Evolutionary conservation across 306 rosid genomes (phyloP), one percentile per base, ranked within the genome.

Genomic region (Fragaria iinumae): DNA sequence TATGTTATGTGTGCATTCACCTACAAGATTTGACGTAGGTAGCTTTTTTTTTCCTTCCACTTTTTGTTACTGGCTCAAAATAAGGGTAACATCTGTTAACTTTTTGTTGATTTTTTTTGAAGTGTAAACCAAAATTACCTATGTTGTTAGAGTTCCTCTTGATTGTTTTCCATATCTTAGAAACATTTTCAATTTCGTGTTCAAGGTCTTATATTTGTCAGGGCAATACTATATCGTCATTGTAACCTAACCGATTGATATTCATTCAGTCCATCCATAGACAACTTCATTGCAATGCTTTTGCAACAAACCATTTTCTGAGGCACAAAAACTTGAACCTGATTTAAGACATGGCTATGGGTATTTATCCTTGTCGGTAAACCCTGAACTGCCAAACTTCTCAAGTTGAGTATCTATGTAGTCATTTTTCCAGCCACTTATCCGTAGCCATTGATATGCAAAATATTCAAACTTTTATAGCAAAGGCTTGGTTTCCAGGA

Each of bases 91-190:
- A 32, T 3, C 36, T 32, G 36, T 32, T 32, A 32, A 32, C 36
- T 32, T 32, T 32, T 63, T 3, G 11, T 53, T 64, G 48, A 34
- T 83, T 59, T 80, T 34, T 7, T 56, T 32, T 32, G 3, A 32
- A 62, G 62, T 66, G 81, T 66, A 66, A 81, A 71, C 73, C 66
- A 32, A 34, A 69, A 50, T 27, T 27, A n/a, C 72, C 50, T 4
- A 13, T 8, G 53, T 62, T 27, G 44, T 16, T 25, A n/a, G 4
- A 49, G 11, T 21, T 36, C 48, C 68, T 62, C 69, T 4, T 39
- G 2, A 12, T 5, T 14, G n/a, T 17, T 38, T 55, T 32, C 75
- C 13, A 39, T 56, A 23, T 38, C 18, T 72, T 14, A 3, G 76
- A 56, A 71, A 7, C 13, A 1, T 41, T 39, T 56, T 56, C 17